Base-by-base conservation (phyloP, 495 filamentous ascomycete species). In the Opeltia flavorubescens region DNA sequence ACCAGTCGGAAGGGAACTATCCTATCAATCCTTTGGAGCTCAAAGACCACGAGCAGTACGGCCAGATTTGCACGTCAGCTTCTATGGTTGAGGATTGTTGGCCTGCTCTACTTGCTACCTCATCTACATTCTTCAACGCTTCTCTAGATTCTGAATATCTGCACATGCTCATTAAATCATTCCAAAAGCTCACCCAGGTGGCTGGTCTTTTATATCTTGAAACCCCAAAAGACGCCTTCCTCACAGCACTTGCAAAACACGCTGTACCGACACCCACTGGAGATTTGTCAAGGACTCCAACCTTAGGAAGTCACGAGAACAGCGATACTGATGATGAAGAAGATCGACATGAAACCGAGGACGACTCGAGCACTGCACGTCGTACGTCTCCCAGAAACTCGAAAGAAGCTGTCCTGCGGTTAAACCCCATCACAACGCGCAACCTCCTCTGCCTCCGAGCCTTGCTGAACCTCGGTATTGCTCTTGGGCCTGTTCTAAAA, bases 151-250 rank as follows among this genome's bases (percentile, higher is more conserved):
- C 86, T n/a, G 89, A 94, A 33, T 94, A 88, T 50, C 96, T 94
- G 50, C 88, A 94, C 51, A 79, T 78, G 21, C 72, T 98, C 2
- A 88, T 98, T n/a, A 75, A 89, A 41, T 83, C 88, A 0, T 89
- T 96, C 53, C 91, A 98, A 56, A 94, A 94, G 54, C 82, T 98
- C 57, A 83, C 93, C 1, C 91, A 98, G 59, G 91, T 95, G 6
- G 86, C 91, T 18, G 91, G 91, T 12, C 68, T 98, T 46, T 67
- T 98, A 17, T 75, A 84, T 43, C 73, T 95, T 17, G 67, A 72
- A 21, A 95, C 91, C 1, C 86, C 91, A 9, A 69, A 93, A 46
- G 91, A 98, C 70, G 89, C 91, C 3, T 94, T 98, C 52, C 66
- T 98, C 21, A 96, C 91, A 4, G 94, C 88, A 0, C 70, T 98